phyloP scores from a whole-genome alignment of 1,139 yeast genomes.

The Candida sp. region DNA sequence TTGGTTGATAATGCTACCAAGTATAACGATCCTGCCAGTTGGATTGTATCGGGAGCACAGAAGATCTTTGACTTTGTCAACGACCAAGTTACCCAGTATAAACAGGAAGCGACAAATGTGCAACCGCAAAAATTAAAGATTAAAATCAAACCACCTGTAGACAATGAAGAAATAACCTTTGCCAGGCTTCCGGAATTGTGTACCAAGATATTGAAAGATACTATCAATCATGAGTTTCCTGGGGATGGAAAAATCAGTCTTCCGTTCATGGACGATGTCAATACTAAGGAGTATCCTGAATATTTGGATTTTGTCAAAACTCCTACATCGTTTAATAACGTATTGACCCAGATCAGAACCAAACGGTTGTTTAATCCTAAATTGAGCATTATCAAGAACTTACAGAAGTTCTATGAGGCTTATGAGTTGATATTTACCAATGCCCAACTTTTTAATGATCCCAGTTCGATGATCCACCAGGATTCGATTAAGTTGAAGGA shows the following conservation, averaged over 20 bases:
- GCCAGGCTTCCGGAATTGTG: slow-evolving; percentile 22
- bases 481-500: slow-evolving; percentile 48
- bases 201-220: slow-evolving; percentile 25
- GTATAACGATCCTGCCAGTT: slow-evolving; percentile 60
- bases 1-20: slow-evolving; percentile 57
- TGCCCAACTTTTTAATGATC: slow-evolving; percentile 57
- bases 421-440: slow-evolving; percentile 50
- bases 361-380: slow-evolving; percentile 33
- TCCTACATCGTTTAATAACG: slow-evolving; percentile 54
- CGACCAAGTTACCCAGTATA: slow-evolving; percentile 24
- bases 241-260: slow-evolving; percentile 45
- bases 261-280: slow-evolving; percentile 58
- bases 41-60: slow-evolving; percentile 58
- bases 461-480: slow-evolving; percentile 51
- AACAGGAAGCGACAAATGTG: slow-evolving; percentile 5
- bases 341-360: slow-evolving; percentile 39
- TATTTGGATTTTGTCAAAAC: slow-evolving; percentile 51
- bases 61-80: slow-evolving; percentile 40
- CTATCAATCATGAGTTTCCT: slow-evolving; percentile 41
- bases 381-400: slow-evolving; percentile 30
- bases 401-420: slow-evolving; percentile 47
- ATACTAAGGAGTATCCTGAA: slow-evolving; percentile 55
- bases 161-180: slow-evolving; percentile 12
- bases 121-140: slow-evolving; percentile 10
- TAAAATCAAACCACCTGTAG: slow-evolving; percentile 5